phyloP scores from a whole-genome alignment of 306 rosid genomes.

The Begonia fuchsioides region DNA sequence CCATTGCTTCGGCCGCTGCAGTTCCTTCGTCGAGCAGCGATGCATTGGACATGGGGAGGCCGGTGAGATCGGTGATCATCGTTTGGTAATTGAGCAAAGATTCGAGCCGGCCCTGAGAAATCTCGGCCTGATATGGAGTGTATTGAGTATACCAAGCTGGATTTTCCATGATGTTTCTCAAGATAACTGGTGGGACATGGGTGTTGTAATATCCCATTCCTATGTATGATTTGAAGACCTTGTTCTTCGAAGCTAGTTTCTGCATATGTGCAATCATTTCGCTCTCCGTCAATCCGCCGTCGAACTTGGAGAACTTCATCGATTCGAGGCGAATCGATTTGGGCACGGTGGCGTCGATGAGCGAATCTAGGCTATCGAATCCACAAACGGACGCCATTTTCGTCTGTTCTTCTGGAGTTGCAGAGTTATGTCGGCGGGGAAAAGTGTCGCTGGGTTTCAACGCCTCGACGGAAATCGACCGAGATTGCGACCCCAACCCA shows the following conservation, averaged over 20 bases:
- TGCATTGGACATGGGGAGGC: conserved; percentile 96
- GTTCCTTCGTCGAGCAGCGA: conserved; percentile 98
- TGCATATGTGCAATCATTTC: conserved; percentile 93
- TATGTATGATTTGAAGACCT: conserved; percentile 59
- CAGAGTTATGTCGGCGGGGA: conserved; percentile 92
- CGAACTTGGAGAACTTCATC: conserved; percentile 63
- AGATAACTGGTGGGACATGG: conserved; percentile 78
- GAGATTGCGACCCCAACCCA: conserved; percentile 29
- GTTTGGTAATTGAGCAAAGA: conserved; percentile 85
- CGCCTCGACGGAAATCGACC: conserved; percentile 79
- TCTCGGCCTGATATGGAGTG: conserved; percentile 99
- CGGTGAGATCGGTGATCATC: conserved; percentile 78
- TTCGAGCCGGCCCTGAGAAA: conserved; percentile 90
- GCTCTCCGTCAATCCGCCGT: conserved; percentile 72
- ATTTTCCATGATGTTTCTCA: conserved; percentile 93
- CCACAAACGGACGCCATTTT: conserved; percentile 63
- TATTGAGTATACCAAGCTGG: conserved; percentile 99
- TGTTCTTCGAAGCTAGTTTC: conserved; percentile 59
- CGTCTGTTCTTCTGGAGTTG: conserved; percentile 67
- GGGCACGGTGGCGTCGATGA: conserved; percentile 84
- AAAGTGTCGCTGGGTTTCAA: conserved; percentile 81
- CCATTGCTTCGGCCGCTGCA: conserved; percentile 99
- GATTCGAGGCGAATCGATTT: conserved; percentile 65
- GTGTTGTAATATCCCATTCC: conserved; percentile 98
- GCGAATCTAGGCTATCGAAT: conserved; percentile 45